Percentiles rank a stretch among this genome's conserved stretches.
Conservation (phyloP, 2,329 filamentous ascomycete species). For the Orbilia quercus region DNA sequence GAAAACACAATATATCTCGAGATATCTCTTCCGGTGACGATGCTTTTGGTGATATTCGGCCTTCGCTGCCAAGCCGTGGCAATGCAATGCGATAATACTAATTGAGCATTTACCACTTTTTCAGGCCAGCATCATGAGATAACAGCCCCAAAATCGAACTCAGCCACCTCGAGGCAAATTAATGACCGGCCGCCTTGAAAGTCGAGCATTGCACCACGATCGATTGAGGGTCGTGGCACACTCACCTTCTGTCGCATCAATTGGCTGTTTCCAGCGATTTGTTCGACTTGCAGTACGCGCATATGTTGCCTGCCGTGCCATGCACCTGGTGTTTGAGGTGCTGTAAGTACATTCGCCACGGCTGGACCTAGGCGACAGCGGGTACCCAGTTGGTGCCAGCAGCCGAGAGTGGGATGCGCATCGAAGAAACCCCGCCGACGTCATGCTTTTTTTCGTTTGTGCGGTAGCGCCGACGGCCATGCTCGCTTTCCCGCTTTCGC, state of each 20-base stretch:
- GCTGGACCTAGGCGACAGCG: slow-evolving; percentile 21
- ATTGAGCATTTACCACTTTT: too few relatives aligned
- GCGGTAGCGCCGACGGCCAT: slow-evolving; percentile 8
- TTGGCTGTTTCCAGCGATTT: neutral
- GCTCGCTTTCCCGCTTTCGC: slow-evolving; percentile 13
- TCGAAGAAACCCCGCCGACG: slow-evolving; percentile 50
- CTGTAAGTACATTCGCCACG: slow-evolving; percentile 19
- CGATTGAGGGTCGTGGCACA: slow-evolving; percentile 10
- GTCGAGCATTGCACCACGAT: neutral
- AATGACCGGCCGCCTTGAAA: neutral
- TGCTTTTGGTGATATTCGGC: neutral
- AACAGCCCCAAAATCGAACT: neutral
- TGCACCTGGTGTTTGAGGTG: slow-evolving; percentile 11
- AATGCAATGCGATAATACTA: neutral
- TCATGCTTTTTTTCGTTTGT: slow-evolving; percentile 34
- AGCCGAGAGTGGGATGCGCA: slow-evolving; percentile 14
- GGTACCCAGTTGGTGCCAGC: too few relatives aligned
- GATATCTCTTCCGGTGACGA: neutral
- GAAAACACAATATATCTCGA: neutral
- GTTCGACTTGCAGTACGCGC: neutral
- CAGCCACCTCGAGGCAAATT: too few relatives aligned
- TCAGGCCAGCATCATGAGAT: slow-evolving; percentile 6
- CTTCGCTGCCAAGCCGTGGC: neutral
- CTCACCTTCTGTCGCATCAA: slow-evolving; percentile 10
- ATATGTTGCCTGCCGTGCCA: neutral